These are phyloP conservation scores for Solanum raphanifolium DNA, from an alignment of 257 asterid genomes.

Conservation along the genomic window DNA sequence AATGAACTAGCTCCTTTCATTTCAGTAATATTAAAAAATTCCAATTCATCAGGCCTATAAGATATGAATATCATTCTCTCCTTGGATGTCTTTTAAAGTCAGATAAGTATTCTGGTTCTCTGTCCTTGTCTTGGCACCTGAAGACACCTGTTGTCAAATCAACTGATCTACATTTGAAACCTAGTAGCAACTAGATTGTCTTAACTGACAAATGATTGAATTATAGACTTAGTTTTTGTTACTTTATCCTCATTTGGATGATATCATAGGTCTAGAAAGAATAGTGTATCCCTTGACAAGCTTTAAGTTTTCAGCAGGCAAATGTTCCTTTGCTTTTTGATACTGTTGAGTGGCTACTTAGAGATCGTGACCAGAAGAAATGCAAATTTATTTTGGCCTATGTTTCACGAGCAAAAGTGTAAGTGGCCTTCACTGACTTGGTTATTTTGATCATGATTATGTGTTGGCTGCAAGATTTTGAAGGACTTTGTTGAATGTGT, in stretches of 20 bases:
- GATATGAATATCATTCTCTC: not conserved
- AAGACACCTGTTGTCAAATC: not conserved
- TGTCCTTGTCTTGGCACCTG: not conserved
- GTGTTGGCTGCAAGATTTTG: not conserved
- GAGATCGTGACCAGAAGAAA: constrained; percentile 20
- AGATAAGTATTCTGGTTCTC: not conserved
- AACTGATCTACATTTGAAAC: not conserved
- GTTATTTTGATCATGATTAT: not conserved
- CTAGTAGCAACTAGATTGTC: not conserved
- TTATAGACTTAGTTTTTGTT: not conserved
- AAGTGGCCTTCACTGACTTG: constrained; percentile 14
- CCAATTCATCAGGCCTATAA: not conserved
- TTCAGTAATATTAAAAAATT: not conserved
- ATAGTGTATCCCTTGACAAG: constrained; percentile 35
- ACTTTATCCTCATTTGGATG: not conserved
- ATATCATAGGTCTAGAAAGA: not conserved
- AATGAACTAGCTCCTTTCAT: not conserved
- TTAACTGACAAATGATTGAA: not conserved
- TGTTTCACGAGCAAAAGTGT: constrained; percentile 81
- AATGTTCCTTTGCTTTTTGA: constrained; percentile 70
- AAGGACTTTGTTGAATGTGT: not conserved
- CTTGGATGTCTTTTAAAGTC: not conserved
- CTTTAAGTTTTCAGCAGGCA: constrained; percentile 79
- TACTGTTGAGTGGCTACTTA: constrained; percentile 60
- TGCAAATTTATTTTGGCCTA: constrained; percentile 79